phyloP scores from a whole-genome alignment of 345 rosid species.

The Clausena lansium region DNA sequence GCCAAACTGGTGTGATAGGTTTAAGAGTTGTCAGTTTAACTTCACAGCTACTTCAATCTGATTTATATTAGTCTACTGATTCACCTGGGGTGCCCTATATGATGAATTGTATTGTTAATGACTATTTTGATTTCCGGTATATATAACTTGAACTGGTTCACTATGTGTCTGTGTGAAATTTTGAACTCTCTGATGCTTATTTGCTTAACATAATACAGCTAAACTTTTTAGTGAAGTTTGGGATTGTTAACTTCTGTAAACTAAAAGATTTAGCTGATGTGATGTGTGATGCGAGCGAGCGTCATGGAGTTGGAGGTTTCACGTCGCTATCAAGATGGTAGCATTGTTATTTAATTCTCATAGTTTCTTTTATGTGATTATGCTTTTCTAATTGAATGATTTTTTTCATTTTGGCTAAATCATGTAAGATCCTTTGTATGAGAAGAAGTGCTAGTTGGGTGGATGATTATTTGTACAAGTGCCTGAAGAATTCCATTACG shows the following conservation, averaged over 20 bases:
- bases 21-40: conserved; percentile 3
- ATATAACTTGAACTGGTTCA: neutral
- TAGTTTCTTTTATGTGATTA: neutral
- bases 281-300: neutral
- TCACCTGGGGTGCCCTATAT: neutral
- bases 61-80: neutral
- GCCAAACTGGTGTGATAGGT: neutral
- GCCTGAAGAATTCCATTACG: neutral
- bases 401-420: neutral
- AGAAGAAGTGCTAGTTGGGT: neutral
- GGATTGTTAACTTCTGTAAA: neutral
- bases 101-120: neutral
- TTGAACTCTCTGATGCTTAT: neutral
- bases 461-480: neutral
- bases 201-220: neutral
- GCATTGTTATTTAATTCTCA: neutral
- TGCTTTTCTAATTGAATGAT: neutral
- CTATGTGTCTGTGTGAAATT: neutral
- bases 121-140: neutral
- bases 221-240: neutral
- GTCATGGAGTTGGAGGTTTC: neutral
- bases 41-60: neutral
- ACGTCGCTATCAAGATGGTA: neutral
- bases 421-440: neutral
- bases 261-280: neutral